Evolutionary conservation across 768 basidiomycete species (phyloP), one percentile per base, ranked within the genome.

Genomic region (Astraeus odoratus): DNA sequence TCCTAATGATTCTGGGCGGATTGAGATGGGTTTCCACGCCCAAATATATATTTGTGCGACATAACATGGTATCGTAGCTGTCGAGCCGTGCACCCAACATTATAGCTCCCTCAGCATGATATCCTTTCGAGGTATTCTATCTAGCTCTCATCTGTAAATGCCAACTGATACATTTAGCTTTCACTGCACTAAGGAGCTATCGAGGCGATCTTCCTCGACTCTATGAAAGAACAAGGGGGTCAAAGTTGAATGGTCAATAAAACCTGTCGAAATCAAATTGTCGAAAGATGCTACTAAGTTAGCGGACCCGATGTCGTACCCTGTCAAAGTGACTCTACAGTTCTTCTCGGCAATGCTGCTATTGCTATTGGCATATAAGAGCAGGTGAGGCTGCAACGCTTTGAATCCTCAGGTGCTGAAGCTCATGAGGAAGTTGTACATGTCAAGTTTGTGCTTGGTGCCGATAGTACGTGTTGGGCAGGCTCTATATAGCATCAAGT

Each of bases 391-490:
- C 42, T 62, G 16, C 40, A 53, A 34, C 42, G 33, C 30, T 31
- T 57, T 8, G 58, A 55, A n/a, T n/a, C n/a, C 24, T 49, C 53
- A 13, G 67, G 70, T 12, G 67, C 59, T 18, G 55, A 67, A 18
- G 46, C 61, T 9, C 59, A 65, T 5, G 69, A 68, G 8, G 85
- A 87, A 57, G 64, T 75, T 7, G 78, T 88, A 1, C 66, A 68
- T 46, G 83, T 86, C 1, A 86, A 82, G 60, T 91, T 78, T 55
- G 80, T 89, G 2, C 67, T 91, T 24, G 88, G 88, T 1, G 73
- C 80, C 18, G 88, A 91, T 57, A 86, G 84, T 77, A 56, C 37
- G 68, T 48, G 25, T 37, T 8, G 5, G 37, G 36, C 22, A 22
- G 42, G 27, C 20, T 38, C 5, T 19, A 15, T 31, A n/a, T 20